Percentiles rank a stretch among this genome's conserved stretches.
These are phyloP conservation scores for Clarireedia monteithiana DNA, from an alignment of 2,329 filamentous ascomycete genomes.

Conservation along the genomic window DNA sequence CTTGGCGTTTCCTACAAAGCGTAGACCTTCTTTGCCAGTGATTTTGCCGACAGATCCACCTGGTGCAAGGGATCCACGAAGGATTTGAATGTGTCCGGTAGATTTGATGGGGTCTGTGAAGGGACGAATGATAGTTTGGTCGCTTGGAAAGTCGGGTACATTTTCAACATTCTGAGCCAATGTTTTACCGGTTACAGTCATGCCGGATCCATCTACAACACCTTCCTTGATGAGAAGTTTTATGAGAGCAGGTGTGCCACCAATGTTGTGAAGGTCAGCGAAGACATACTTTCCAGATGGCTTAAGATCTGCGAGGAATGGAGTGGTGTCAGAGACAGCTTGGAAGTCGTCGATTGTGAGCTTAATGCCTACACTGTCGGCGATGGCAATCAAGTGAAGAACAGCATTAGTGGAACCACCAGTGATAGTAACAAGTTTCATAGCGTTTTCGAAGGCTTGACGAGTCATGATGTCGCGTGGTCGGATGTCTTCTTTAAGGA, in stretches of 20 bases:
- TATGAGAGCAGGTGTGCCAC: slow-evolving; percentile 48
- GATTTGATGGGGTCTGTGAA: slow-evolving; percentile 61
- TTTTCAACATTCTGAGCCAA: slow-evolving; percentile 51
- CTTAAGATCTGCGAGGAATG: slow-evolving; percentile 76
- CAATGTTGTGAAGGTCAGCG: slow-evolving; percentile 48
- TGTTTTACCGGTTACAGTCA: slow-evolving; percentile 53
- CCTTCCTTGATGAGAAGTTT: slow-evolving; percentile 51
- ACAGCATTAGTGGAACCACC: slow-evolving; percentile 83
- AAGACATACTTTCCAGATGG: slow-evolving; percentile 62
- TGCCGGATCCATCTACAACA: slow-evolving; percentile 49
- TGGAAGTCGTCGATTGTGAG: slow-evolving; percentile 85
- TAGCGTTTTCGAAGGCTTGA: slow-evolving; percentile 76
- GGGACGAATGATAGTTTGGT: slow-evolving; percentile 64
- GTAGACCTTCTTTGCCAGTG: slow-evolving; percentile 64
- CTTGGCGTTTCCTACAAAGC: slow-evolving; percentile 61
- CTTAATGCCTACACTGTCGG: slow-evolving; percentile 72
- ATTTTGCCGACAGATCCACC: slow-evolving; percentile 68
- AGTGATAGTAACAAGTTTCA: slow-evolving; percentile 75
- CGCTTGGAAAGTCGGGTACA: slow-evolving; percentile 53
- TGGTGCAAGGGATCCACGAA: slow-evolving; percentile 61
- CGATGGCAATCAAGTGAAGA: slow-evolving; percentile 76
- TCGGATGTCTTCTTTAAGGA: slow-evolving; percentile 68
- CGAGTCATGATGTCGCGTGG: slow-evolving; percentile 74
- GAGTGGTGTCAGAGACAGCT: slow-evolving; percentile 67
- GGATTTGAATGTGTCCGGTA: slow-evolving; percentile 67